Percentiles rank a stretch among this genome's conserved stretches.
Conservation (phyloP, 176 grass and related monocot species). For the Triticum aestivum region IWGSC_CS_RefSeq_v2.1 NC_057813.1:304032221-304032720, state of each 20-base stretch:
- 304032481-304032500: not conserved
- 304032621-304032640: not conserved
- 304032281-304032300: no score
- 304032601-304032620: not conserved
- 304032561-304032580: not conserved
- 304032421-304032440: no score
- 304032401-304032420: no score
- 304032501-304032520: not conserved
- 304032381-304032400: no score
- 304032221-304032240: no score
- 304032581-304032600: slow-evolving; percentile 1
- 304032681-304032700: not conserved
- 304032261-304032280: no score
- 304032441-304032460: not conserved
- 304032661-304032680: not conserved
- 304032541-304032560: not conserved
- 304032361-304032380: no score
- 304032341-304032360: no score
- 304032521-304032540: not conserved
- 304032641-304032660: not conserved
- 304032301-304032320: no score
- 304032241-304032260: no score
- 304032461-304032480: not conserved
- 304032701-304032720: not conserved
- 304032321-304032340: no score